Percentiles rank a stretch among this genome's conserved stretches.
Conservation (phyloP, 225 moss, liverwort and hornwort genomes). For the Pseudoscleropodium purum region DNA sequence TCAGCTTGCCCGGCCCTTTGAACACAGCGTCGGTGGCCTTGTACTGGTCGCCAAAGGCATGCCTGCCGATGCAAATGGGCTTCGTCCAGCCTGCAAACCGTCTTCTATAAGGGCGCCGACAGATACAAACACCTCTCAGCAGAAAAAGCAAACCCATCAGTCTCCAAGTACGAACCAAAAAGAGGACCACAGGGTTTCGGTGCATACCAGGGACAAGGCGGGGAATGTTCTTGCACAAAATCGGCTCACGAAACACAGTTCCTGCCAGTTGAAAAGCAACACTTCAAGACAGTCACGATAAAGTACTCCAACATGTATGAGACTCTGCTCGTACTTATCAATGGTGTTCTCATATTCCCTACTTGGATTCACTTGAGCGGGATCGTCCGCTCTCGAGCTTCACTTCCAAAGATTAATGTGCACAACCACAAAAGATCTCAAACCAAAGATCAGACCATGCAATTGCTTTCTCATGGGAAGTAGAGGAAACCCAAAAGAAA, state of each 20-base stretch:
- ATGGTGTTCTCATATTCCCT: background rate
- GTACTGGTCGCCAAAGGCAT: slow-evolving; percentile 93
- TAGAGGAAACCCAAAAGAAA: background rate
- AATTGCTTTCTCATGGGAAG: background rate
- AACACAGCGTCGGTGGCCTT: slow-evolving; percentile 86
- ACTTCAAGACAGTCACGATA: background rate
- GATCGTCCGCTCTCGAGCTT: background rate
- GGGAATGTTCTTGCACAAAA: slow-evolving; percentile 91
- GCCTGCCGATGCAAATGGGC: slow-evolving; percentile 96
- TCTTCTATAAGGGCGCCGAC: background rate
- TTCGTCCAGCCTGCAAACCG: slow-evolving; percentile 61
- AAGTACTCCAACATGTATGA: background rate
- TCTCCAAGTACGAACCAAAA: background rate
- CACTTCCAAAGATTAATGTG: background rate
- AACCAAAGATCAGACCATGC: background rate
- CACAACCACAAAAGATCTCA: background rate
- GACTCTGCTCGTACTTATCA: background rate
- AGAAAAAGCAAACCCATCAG: background rate
- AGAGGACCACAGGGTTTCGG: background rate
- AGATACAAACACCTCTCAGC: background rate
- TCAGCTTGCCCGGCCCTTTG: slow-evolving; percentile 83
- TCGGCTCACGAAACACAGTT: slow-evolving; percentile 91
- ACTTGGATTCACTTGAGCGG: background rate
- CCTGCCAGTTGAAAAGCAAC: slow-evolving; percentile 14
- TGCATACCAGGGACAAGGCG: slow-evolving; percentile 61